Percentiles rank a stretch among this genome's conserved stretches.
These are phyloP conservation scores for Elongisporangium undulatum DNA, from an alignment of 352 stramenopile genomes.

Conservation along the genomic window DNA sequence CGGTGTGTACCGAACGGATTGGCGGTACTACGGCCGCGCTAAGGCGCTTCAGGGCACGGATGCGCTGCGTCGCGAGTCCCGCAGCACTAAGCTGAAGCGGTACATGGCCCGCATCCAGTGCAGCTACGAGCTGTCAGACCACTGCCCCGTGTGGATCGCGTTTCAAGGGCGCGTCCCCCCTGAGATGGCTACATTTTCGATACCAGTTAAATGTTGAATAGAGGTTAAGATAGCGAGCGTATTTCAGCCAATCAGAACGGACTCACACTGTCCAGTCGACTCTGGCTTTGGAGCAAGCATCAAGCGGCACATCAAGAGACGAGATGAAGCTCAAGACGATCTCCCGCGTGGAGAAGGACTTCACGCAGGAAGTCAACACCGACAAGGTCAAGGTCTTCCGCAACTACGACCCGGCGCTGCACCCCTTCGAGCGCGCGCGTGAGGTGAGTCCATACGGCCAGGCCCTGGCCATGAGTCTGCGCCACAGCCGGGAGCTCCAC, in stretches of 20 bases:
- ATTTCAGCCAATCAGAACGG: not conserved
- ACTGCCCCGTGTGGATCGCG: slow-evolving; percentile 60
- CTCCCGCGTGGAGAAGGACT: slow-evolving; percentile 92
- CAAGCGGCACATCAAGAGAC: not conserved
- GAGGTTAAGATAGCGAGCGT: not conserved
- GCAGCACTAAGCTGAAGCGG: slow-evolving; percentile 15
- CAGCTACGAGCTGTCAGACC: slow-evolving; percentile 48
- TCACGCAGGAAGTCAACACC: slow-evolving; percentile 91
- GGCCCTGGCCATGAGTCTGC: not conserved
- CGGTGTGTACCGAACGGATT: slow-evolving; percentile 60
- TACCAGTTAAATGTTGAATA: not conserved
- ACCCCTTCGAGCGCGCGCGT: slow-evolving; percentile 91
- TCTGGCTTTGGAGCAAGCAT: not conserved
- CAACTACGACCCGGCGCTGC: slow-evolving; percentile 95
- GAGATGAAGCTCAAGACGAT: slow-evolving; percentile 99
- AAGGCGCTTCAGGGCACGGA: slow-evolving; percentile 8
- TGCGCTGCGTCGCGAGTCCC: not conserved
- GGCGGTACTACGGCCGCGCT: slow-evolving; percentile 42
- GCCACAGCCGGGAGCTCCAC: not conserved
- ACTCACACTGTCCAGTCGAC: not conserved
- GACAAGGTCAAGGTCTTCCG: slow-evolving; percentile 95
- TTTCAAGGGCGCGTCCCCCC: slow-evolving; percentile 20
- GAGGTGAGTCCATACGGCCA: slow-evolving; percentile 25
- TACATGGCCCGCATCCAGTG: slow-evolving; percentile 39
- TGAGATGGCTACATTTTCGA: not conserved